phyloP scores from a whole-genome alignment of 176 grass and related monocot species.

The Puya raimondii region DNA sequence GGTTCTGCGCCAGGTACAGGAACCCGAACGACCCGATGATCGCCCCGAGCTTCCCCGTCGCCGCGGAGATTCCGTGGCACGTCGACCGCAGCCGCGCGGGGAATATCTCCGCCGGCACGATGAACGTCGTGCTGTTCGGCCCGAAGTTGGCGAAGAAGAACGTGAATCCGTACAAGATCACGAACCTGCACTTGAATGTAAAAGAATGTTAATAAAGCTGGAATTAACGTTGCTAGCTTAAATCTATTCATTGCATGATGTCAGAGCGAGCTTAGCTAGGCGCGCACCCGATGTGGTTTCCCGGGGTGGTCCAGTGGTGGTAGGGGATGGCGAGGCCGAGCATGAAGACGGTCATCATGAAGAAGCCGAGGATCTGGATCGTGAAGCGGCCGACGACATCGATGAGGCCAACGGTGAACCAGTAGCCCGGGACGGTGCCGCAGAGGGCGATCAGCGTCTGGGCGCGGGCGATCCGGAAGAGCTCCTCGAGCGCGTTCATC shows the following conservation, averaged over 20 bases:
- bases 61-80: conserved; percentile 73
- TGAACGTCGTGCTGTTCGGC: conserved; percentile 70
- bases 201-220: no score
- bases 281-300: conserved; percentile 26
- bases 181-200: conserved; percentile 11
- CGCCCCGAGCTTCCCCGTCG: conserved; percentile 56
- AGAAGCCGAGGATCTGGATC: conserved; percentile 47
- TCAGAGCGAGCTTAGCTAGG: no score
- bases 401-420: conserved; percentile 76
- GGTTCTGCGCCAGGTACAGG: conserved; percentile 70
- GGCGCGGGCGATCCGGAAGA: conserved; percentile 52
- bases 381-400: conserved; percentile 52
- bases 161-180: conserved; percentile 61
- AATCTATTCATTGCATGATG: no score
- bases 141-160: conserved; percentile 54
- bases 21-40: conserved; percentile 66
- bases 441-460: conserved; percentile 76
- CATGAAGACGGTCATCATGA: conserved; percentile 66
- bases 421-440: conserved; percentile 70
- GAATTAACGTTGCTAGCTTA: no score
- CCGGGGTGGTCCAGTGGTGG: conserved; percentile 50
- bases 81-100: conserved; percentile 65
- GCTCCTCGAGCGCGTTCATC: conserved; percentile 58
- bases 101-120: conserved; percentile 84
- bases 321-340: conserved; percentile 58